Percentiles rank a stretch among this genome's conserved stretches.
These are phyloP conservation scores for Achaetomiella virescens DNA, from an alignment of 495 filamentous ascomycete genomes.

Conservation along the genomic window DNA sequence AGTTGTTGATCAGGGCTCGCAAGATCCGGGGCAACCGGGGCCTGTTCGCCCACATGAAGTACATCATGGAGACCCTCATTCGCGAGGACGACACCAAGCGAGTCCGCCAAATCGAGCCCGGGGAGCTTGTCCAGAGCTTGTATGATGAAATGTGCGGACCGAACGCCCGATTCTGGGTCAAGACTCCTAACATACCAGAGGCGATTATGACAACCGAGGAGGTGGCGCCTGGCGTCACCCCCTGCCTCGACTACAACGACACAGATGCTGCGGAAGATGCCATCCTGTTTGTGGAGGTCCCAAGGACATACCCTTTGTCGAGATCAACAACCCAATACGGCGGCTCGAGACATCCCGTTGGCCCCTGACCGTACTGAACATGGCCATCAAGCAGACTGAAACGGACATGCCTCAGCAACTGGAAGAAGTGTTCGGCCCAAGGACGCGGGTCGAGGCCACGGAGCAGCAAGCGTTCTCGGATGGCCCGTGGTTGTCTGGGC, in stretches of 20 bases:
- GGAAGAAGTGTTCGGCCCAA: no score
- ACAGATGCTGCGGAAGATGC: constrained; percentile 42
- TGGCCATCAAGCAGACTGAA: not conserved
- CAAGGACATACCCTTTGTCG: constrained; percentile 32
- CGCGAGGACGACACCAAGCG: constrained; percentile 33
- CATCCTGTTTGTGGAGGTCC: constrained; percentile 40
- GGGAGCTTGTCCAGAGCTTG: constrained; percentile 33
- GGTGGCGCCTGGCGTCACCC: constrained; percentile 3
- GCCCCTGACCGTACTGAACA: constrained; percentile 18
- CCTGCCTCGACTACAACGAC: constrained; percentile 38
- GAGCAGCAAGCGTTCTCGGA: not conserved
- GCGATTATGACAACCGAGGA: constrained; percentile 14
- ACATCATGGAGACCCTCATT: constrained; percentile 35
- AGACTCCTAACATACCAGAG: constrained; percentile 14
- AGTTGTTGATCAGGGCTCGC: constrained; percentile 27
- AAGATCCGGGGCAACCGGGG: constrained; percentile 26
- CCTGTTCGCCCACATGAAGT: constrained; percentile 28
- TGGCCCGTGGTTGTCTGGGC: not conserved
- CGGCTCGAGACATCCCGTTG: constrained; percentile 25
- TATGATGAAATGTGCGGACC: constrained; percentile 34
- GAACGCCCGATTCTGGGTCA: constrained; percentile 19
- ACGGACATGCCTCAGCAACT: no score
- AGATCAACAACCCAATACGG: constrained; percentile 31
- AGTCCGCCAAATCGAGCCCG: constrained; percentile 35
- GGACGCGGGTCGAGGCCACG: no score